Evolutionary conservation across 352 stramenopile species (phyloP).

Genomic region (Phytophthora ramorum): DNA sequence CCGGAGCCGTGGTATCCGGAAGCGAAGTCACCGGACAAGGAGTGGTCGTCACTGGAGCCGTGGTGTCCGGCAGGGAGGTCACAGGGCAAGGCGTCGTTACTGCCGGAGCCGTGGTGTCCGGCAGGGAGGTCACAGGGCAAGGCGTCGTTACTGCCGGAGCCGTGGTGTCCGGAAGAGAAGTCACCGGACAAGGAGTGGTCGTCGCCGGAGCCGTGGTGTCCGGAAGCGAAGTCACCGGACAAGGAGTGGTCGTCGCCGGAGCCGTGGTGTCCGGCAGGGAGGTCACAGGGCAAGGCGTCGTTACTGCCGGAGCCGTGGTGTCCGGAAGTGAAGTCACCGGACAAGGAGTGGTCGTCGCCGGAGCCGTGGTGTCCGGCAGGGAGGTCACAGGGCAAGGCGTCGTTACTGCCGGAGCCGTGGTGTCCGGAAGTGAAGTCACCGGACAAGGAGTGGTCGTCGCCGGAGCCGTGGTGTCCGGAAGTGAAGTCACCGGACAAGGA

Average conservation of each 20-base stretch:
- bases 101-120: neutral
- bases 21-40: neutral
- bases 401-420: neutral
- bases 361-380: neutral
- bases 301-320: neutral
- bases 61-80: neutral
- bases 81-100: neutral
- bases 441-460: slow-evolving; percentile 9
- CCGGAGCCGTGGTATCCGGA: neutral
- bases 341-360: too few relatives aligned
- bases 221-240: neutral
- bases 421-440: slow-evolving; percentile 13
- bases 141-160: neutral
- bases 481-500: slow-evolving; percentile 9
- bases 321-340: neutral
- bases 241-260: neutral
- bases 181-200: neutral
- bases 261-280: neutral
- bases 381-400: neutral
- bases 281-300: neutral
- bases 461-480: slow-evolving; percentile 8
- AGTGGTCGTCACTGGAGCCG: neutral
- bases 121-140: neutral
- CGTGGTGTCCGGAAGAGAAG: neutral
- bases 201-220: neutral